Conservation (phyloP, 345 rosid genomes). For the Diplotaxis tenuifolia region DNA sequence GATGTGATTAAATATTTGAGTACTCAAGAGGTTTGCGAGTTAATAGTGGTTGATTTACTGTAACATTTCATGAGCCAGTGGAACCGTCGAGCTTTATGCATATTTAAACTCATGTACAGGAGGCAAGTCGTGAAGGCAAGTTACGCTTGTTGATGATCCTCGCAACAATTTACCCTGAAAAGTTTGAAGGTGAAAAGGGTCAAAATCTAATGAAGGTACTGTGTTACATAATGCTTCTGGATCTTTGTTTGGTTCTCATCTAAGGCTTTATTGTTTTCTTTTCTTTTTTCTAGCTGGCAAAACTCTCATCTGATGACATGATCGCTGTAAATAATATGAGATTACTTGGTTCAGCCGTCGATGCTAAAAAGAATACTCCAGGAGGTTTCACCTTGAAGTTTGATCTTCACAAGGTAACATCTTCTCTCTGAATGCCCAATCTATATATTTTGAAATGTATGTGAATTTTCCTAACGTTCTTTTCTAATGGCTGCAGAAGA, state of each 20-base stretch:
- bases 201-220: slow-evolving; percentile 88
- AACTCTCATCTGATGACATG: slow-evolving; percentile 80
- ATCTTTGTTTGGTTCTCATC: slow-evolving; percentile 12
- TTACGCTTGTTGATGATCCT: slow-evolving; percentile 92
- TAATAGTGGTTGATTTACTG: slow-evolving; percentile 9
- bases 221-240: neutral
- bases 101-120: slow-evolving; percentile 54
- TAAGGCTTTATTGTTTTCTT: slow-evolving; percentile 6
- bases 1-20: slow-evolving; percentile 87
- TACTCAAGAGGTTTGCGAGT: slow-evolving; percentile 57
- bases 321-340: slow-evolving; percentile 91
- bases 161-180: slow-evolving; percentile 91
- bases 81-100: neutral
- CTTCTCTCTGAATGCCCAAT: neutral
- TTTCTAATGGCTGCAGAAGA: slow-evolving; percentile 57
- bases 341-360: slow-evolving; percentile 66
- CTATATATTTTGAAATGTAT: neutral
- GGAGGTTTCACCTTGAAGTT: slow-evolving; percentile 81
- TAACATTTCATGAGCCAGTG: neutral
- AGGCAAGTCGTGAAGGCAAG: slow-evolving; percentile 84
- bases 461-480: slow-evolving; percentile 12
- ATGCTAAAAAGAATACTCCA: slow-evolving; percentile 61
- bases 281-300: slow-evolving; percentile 60
- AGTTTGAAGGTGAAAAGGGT: slow-evolving; percentile 93
- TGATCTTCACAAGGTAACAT: slow-evolving; percentile 82